Percentiles rank a stretch among this genome's conserved stretches.
These are phyloP conservation scores for Calonectria ilicicola DNA, from an alignment of 2,329 filamentous ascomycete genomes.

Conservation along the genomic window DNA sequence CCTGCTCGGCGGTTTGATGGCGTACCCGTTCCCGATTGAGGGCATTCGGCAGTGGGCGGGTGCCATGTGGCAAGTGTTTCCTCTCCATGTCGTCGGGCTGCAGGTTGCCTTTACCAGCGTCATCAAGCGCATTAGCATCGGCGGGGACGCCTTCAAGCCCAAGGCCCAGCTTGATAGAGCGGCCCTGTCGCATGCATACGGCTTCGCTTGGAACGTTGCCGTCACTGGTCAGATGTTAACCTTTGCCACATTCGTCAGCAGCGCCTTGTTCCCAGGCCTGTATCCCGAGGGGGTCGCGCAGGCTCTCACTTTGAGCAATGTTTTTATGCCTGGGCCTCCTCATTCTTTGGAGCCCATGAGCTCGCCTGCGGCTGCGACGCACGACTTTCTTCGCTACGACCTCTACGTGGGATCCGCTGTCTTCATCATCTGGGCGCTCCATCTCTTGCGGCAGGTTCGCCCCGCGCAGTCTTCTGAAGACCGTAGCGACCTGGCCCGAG, in stretches of 20 bases:
- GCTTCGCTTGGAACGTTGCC: constrained; percentile 41
- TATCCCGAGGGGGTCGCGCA: constrained; percentile 34
- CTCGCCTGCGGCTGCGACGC: constrained; percentile 28
- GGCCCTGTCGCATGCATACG: constrained; percentile 38
- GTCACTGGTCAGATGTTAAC: constrained; percentile 39
- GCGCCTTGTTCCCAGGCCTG: constrained; percentile 19
- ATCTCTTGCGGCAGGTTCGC: constrained; percentile 27
- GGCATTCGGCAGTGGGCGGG: constrained; percentile 37
- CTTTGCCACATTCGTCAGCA: constrained; percentile 25
- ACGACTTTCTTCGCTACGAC: constrained; percentile 44
- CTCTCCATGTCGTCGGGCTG: constrained; percentile 29
- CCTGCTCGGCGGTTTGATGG: constrained; percentile 29
- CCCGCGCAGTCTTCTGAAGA: constrained; percentile 33
- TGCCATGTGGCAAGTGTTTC: constrained; percentile 38
- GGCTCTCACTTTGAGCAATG: constrained; percentile 17
- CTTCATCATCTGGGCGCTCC: constrained; percentile 32
- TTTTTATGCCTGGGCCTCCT: constrained; percentile 36
- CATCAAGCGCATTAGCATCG: constrained; percentile 36
- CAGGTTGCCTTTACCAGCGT: constrained; percentile 32
- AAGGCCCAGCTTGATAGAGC: constrained; percentile 27
- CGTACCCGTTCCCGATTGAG: constrained; percentile 33
- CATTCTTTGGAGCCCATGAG: constrained; percentile 33
- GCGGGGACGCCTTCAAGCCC: constrained; percentile 31
- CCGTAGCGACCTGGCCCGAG: constrained; percentile 28
- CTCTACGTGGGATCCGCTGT: constrained; percentile 34